Evolutionary conservation across 1,284 basidiomycete species (phyloP).

Genomic region (Rhodotorula sp.): DNA sequence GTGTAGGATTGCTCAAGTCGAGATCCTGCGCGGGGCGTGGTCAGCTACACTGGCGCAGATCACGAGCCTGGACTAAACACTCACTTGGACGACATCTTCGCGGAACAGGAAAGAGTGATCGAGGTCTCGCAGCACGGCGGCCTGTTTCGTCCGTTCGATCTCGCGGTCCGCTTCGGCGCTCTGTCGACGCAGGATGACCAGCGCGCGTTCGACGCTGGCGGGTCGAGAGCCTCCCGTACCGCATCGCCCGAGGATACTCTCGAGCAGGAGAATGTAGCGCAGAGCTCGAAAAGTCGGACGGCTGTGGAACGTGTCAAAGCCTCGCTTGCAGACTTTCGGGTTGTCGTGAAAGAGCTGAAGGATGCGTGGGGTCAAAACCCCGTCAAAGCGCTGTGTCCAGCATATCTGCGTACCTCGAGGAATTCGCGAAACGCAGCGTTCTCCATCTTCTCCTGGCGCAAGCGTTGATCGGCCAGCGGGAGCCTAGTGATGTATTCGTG

Average conservation of each 20-base stretch:
- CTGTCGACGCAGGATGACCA: constrained; percentile 78
- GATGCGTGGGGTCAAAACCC: no score
- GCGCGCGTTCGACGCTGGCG: constrained; percentile 72
- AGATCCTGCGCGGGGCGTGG: constrained; percentile 59
- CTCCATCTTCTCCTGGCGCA: constrained; percentile 77
- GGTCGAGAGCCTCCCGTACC: constrained; percentile 64
- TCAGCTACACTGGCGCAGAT: no score
- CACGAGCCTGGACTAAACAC: no score
- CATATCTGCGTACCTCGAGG: constrained; percentile 66
- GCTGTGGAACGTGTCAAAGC: constrained; percentile 84
- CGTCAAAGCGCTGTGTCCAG: neutral
- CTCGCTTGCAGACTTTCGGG: constrained; percentile 69
- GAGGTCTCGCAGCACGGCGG: constrained; percentile 80
- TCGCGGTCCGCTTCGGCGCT: constrained; percentile 70
- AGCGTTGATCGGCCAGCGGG: constrained; percentile 76
- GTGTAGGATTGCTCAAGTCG: constrained; percentile 76
- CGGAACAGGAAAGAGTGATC: constrained; percentile 54
- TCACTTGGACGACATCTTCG: no score
- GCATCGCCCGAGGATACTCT: constrained; percentile 70
- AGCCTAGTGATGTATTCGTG: constrained; percentile 80
- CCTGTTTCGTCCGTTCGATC: constrained; percentile 74
- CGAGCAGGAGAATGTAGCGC: constrained; percentile 82
- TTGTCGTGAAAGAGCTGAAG: constrained; percentile 66
- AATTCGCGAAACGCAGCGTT: constrained; percentile 82
- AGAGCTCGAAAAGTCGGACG: constrained; percentile 83